Base-by-base conservation (phyloP, 1,284 basidiomycete genomes). In the Cryptococcus sp. region DNA sequence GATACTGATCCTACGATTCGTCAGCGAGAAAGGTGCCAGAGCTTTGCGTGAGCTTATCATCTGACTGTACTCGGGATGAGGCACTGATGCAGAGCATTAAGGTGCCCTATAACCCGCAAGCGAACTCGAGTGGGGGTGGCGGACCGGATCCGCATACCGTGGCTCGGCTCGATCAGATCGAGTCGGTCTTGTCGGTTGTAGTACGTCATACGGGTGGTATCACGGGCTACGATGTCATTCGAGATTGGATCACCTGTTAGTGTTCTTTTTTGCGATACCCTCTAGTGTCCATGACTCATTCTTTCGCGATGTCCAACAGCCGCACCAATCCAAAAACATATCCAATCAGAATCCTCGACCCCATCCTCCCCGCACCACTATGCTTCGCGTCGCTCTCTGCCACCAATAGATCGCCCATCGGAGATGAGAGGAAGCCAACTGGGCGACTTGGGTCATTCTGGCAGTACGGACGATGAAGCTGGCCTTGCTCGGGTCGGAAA, bases 11-110 rank as follows among this genome's bases (percentile, higher is more conserved):
- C n/a, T 20, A 16, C 41, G 41, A 22, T 50, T 25, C n/a, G 30
- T 16, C 52, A 74, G 76, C 75, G 23, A 71, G 78, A 35, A 78
- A 77, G 62, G 77, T 79, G 20, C 78, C 78, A 52, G 78, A 79
- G 47, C 59, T 78, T 57, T 79, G 78, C 57, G 78, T 78, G 43
- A 54, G 75, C 69, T 3, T 56, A 30, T 43, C 17, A 15, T 8
- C 19, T 17, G 25, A 35, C 8, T 35, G 42, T 15, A 23, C 15
- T 40, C 39, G 39, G 5, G 48, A 5, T 50, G 3, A 19, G 5
- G 23, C 3, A 43, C 38, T 47, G 23, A 15, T n/a, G 8, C 23
- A 8, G 48, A 22, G n/a, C 11, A 25, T 22, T 2, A 52, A 78
- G 77, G 71, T 77, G 8, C 78, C 77, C 4, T 79, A 79, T 58